Evolutionary conservation across 2,329 filamentous ascomycete species (phyloP).

Genomic region (Lecanicillium sp.): DNA sequence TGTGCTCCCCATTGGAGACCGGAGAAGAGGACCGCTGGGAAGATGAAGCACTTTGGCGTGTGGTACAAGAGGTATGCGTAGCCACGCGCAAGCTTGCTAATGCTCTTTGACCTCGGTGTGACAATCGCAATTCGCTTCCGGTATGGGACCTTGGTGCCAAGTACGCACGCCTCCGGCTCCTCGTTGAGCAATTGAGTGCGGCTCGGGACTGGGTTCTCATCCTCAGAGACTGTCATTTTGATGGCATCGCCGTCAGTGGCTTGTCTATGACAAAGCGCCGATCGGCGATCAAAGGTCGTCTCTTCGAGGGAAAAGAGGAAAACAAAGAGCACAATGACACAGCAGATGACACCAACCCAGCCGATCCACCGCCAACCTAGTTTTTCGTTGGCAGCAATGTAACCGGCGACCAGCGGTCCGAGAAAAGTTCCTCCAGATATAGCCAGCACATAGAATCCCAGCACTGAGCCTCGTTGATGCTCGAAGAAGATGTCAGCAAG

Average conservation of each 20-base stretch:
- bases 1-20: slow-evolving; percentile 53
- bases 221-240: not conserved
- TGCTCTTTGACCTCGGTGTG: slow-evolving; percentile 36
- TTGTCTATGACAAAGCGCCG: no score
- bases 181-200: slow-evolving; percentile 8
- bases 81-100: slow-evolving; percentile 35
- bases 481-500: slow-evolving; percentile 51
- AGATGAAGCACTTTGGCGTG: slow-evolving; percentile 48
- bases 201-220: slow-evolving; percentile 10
- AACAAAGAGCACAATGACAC: slow-evolving; percentile 35
- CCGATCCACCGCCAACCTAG: slow-evolving; percentile 51
- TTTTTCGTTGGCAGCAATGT: slow-evolving; percentile 36
- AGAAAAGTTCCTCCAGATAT: slow-evolving; percentile 49
- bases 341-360: slow-evolving; percentile 42
- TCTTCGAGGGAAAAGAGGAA: slow-evolving; percentile 46
- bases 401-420: slow-evolving; percentile 44
- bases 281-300: slow-evolving; percentile 32
- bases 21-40: slow-evolving; percentile 49
- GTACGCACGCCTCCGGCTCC: not conserved
- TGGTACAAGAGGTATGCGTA: slow-evolving; percentile 45
- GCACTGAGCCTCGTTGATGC: slow-evolving; percentile 45
- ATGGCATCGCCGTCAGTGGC: no score
- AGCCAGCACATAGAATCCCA: slow-evolving; percentile 47
- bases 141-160: slow-evolving; percentile 23
- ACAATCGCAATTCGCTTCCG: slow-evolving; percentile 47